phyloP scores from a whole-genome alignment of 192 early-diverging fungal genomes.

The Physocladia obscura region DNA sequence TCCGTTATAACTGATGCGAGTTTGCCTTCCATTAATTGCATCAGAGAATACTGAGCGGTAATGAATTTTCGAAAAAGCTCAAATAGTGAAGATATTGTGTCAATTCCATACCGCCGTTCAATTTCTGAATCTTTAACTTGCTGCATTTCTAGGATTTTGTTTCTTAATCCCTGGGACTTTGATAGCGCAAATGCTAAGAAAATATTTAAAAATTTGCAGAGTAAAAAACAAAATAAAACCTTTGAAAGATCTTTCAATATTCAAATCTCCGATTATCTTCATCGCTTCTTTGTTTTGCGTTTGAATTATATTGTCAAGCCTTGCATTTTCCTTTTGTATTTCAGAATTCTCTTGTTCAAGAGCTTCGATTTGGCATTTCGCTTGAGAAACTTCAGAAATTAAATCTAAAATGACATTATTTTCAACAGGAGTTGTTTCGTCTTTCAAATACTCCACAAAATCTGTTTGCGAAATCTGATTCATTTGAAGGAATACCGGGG shows the following conservation, averaged over 20 bases:
- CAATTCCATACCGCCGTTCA: background rate
- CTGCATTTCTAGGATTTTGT: conserved; percentile 2
- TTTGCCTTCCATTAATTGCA: background rate
- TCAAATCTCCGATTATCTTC: background rate
- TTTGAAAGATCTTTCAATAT: background rate
- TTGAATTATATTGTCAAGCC: background rate
- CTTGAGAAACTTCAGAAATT: conserved; percentile 1
- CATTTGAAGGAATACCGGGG: too few species aligned
- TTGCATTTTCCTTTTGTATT: background rate
- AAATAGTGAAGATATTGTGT: background rate
- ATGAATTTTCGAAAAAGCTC: background rate
- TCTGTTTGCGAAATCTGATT: too few species aligned
- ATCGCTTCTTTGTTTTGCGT: background rate
- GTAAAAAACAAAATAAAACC: background rate
- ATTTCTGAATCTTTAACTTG: conserved; percentile 8
- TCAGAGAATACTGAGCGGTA: conserved; percentile 2
- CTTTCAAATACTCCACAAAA: background rate
- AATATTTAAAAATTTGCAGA: background rate
- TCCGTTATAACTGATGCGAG: background rate
- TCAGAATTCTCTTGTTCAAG: background rate
- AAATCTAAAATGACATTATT: background rate
- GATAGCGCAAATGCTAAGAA: background rate
- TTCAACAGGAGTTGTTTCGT: background rate
- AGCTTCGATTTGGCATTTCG: background rate
- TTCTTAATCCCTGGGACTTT: background rate